Base-by-base conservation (phyloP, 2,329 filamentous ascomycete species). In the Claviceps fusiformis region DNA sequence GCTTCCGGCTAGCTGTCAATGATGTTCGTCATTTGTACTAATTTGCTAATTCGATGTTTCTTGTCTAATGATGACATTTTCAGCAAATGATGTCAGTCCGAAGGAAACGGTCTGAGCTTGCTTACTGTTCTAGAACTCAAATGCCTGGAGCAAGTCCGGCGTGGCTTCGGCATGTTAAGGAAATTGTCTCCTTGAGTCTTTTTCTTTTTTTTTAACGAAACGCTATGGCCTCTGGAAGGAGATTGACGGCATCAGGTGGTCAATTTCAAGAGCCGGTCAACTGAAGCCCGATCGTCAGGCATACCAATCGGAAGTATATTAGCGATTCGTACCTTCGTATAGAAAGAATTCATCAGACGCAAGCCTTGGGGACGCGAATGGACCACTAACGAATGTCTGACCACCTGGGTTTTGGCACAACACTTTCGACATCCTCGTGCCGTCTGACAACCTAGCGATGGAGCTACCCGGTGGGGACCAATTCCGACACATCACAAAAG, bases 401-500 rank as follows among this genome's bases (percentile, higher is more conserved):
- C 27, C 29, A 7, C 17, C 17, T 19, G 5, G 8, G 17, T 19
- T 19, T 19, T 19, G 19, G 13, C 39, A 45, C 45, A 33, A 10
- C 27, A 27, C 49, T 35, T 31, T 50, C 35, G 29, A 43, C 29
- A 39, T 11, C 46, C n/a, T 44, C 17, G 24, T 46, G 24, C 27
- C 41, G 41, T 29, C 41, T 41, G n/a, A 27, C 19, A 19, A 33
- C 19, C 27, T 43, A 48, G 45, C 24, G 17, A 41, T 11, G 33
- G 27, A 49, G 33, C 45, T 50, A 24, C 33, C 33, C 45, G 11
- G 15, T n/a, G 45, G 43, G 39, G 29, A 19, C 31, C n/a, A 17
- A 49, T 50, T 50, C 19, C 41, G 51, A 54, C 55, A 41, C 4
- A 47, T 54, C 55, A 56, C 46, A 56, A 56, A 54, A 48, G 51